Evolutionary conservation across 2,329 filamentous ascomycete species (phyloP).

Genomic region (Esteya vermicola): DNA sequence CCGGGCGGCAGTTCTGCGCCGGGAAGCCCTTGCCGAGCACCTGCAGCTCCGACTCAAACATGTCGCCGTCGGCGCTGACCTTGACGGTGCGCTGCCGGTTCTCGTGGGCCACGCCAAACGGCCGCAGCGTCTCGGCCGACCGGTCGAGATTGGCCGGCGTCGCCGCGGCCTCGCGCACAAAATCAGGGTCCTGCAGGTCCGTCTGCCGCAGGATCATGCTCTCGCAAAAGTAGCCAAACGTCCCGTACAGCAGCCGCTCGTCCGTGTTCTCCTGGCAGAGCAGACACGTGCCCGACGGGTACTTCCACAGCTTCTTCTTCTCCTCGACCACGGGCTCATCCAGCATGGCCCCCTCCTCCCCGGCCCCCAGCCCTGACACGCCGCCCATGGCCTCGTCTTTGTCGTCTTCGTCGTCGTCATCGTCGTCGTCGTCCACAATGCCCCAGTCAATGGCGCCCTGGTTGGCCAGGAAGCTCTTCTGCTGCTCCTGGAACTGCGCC

Average conservation of each 20-base stretch:
- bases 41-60: constrained; percentile 61
- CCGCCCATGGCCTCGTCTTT: too few relatives aligned
- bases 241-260: constrained; percentile 78
- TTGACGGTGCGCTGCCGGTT: constrained; percentile 70
- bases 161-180: constrained; percentile 67
- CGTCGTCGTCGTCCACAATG: constrained; percentile 66
- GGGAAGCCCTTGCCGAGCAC: constrained; percentile 84
- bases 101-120: constrained; percentile 81
- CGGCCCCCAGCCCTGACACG: too few relatives aligned
- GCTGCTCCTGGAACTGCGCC: constrained; percentile 96
- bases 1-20: constrained; percentile 47
- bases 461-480: constrained; percentile 84
- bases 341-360: not conserved
- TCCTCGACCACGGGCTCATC: constrained; percentile 33
- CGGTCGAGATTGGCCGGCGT: constrained; percentile 73
- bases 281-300: constrained; percentile 85
- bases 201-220: constrained; percentile 82
- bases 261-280: constrained; percentile 93
- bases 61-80: constrained; percentile 56
- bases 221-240: constrained; percentile 78
- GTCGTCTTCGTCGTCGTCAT: constrained; percentile 32
- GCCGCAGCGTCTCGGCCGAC: constrained; percentile 67
- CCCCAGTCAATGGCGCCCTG: constrained; percentile 84
- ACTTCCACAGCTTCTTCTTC: constrained; percentile 65
- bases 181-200: constrained; percentile 65